These are phyloP conservation scores for Elsinoe fawcettii DNA, from an alignment of 2,329 filamentous ascomycete genomes.

Conservation along the genomic window DNA sequence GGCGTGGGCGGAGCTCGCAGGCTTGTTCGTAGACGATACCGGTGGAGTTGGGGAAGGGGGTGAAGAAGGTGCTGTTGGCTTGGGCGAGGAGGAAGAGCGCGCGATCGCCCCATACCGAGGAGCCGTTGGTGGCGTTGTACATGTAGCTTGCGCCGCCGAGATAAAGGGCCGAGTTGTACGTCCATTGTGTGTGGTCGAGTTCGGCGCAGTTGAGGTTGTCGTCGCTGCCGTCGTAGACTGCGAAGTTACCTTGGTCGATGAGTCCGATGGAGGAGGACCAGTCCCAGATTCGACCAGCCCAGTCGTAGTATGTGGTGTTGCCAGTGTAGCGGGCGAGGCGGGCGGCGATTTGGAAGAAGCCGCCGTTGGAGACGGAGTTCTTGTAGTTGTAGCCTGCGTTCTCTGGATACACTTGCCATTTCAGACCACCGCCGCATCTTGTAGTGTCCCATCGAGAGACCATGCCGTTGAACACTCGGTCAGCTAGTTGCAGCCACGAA, in stretches of 20 bases:
- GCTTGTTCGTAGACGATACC: constrained; percentile 57
- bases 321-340: constrained; percentile 32
- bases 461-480: constrained; percentile 75
- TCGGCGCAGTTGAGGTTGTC: constrained; percentile 37
- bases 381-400: constrained; percentile 80
- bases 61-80: constrained; percentile 46
- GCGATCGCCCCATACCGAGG: constrained; percentile 48
- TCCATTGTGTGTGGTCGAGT: constrained; percentile 41
- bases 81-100: constrained; percentile 53
- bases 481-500: constrained; percentile 65
- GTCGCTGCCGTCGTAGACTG: constrained; percentile 40
- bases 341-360: constrained; percentile 74
- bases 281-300: constrained; percentile 42
- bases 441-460: constrained; percentile 59
- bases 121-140: constrained; percentile 45
- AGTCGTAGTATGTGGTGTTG: constrained; percentile 52
- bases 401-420: constrained; percentile 75
- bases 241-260: constrained; percentile 36
- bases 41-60: constrained; percentile 39
- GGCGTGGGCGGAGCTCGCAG: constrained; percentile 48
- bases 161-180: constrained; percentile 41
- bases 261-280: constrained; percentile 43
- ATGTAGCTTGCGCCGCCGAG: constrained; percentile 58
- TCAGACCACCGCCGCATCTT: constrained; percentile 64
- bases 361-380: constrained; percentile 72